Evolutionary conservation across 2,329 filamentous ascomycete species (phyloP).

Genomic region (Penicillium italicum): DNA sequence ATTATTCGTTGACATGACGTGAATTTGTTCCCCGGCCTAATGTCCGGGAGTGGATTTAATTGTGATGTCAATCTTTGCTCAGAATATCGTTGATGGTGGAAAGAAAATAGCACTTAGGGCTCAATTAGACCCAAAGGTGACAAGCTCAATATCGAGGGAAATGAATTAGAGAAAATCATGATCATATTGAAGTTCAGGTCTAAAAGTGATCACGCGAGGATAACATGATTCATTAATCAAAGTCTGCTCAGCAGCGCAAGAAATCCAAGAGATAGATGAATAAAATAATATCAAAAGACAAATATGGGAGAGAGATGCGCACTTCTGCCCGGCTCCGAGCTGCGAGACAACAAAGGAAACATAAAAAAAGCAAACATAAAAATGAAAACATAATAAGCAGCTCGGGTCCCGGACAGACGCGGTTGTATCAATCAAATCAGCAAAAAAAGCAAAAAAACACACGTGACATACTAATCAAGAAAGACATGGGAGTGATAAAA

Average conservation of each 20-base stretch:
- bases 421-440: slow-evolving; percentile 47
- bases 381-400: slow-evolving; percentile 21
- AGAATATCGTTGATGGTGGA: neutral
- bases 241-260: slow-evolving; percentile 22
- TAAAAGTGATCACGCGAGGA: slow-evolving; percentile 8
- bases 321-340: slow-evolving; percentile 44
- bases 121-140: neutral
- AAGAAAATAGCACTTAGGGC: neutral
- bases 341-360: slow-evolving; percentile 17
- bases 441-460: slow-evolving; percentile 32
- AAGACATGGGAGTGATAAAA: slow-evolving; percentile 11
- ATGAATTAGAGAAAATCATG: slow-evolving; percentile 11
- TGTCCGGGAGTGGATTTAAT: neutral
- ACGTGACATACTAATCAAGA: slow-evolving; percentile 18
- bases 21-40: neutral
- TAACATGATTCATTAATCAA: slow-evolving; percentile 11
- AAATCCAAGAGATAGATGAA: slow-evolving; percentile 7
- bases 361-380: slow-evolving; percentile 18
- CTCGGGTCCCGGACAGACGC: slow-evolving; percentile 43
- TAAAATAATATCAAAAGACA: slow-evolving; percentile 17
- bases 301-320: slow-evolving; percentile 38
- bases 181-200: slow-evolving; percentile 24
- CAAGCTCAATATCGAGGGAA: neutral
- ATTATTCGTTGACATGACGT: slow-evolving; percentile 2
- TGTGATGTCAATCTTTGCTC: slow-evolving; percentile 1